Percentiles rank a stretch among this genome's conserved stretches.
These are phyloP conservation scores for Sonneratia caseolaris DNA, from an alignment of 345 rosid species.

Conservation along the genomic window DNA sequence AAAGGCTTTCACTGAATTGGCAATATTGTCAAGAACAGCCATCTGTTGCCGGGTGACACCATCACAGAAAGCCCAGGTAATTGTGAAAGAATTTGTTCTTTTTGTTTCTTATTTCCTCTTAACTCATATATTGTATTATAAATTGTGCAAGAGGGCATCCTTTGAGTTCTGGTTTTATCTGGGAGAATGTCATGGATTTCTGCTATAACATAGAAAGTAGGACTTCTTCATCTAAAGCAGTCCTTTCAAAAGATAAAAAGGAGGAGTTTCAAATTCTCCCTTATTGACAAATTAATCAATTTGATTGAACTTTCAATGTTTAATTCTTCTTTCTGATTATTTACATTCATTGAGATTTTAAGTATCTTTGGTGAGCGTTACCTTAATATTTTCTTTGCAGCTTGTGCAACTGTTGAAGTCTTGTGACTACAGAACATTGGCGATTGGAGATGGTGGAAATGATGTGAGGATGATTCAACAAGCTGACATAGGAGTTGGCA, in stretches of 20 bases:
- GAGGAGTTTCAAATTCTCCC: not conserved
- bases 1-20: conserved; percentile 84
- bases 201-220: not conserved
- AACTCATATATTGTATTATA: not conserved
- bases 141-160: not conserved
- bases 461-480: conserved; percentile 99
- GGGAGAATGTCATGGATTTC: not conserved
- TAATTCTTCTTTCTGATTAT: not conserved
- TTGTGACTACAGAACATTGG: conserved; percentile 91
- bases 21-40: conserved; percentile 92
- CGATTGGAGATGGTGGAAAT: conserved; percentile 99
- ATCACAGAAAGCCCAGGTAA: conserved; percentile 96
- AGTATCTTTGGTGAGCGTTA: not conserved
- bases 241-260: not conserved
- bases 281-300: not conserved
- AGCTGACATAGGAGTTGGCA: conserved; percentile 97
- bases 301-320: not conserved
- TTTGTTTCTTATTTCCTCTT: not conserved
- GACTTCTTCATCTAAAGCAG: not conserved
- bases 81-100: not conserved
- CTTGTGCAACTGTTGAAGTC: conserved; percentile 86
- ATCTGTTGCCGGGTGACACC: conserved; percentile 98
- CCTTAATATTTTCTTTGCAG: conserved; percentile 28
- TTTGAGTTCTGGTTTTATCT: not conserved
- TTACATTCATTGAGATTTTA: not conserved